phyloP scores from a whole-genome alignment of 345 rosid species.

The Odontarrhena argentea region DNA sequence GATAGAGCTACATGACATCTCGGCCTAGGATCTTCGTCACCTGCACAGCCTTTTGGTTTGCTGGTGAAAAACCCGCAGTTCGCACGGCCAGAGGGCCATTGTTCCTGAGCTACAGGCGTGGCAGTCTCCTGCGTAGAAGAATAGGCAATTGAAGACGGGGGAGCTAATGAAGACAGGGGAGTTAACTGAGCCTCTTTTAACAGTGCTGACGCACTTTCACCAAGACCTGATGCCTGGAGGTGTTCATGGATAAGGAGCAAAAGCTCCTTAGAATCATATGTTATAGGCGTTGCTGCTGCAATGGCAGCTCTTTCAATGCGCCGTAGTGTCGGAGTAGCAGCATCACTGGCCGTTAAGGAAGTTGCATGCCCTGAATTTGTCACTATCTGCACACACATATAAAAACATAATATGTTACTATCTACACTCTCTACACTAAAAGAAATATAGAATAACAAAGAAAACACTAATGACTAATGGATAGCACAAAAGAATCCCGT shows the following conservation, averaged over 20 bases:
- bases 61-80: constrained; percentile 72
- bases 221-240: constrained; percentile 90
- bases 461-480: constrained; percentile 9
- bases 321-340: constrained; percentile 93
- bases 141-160: constrained; percentile 65
- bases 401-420: constrained; percentile 22
- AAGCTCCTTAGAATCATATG: constrained; percentile 91
- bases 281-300: constrained; percentile 97
- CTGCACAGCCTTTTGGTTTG: constrained; percentile 49
- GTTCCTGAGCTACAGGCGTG: constrained; percentile 51
- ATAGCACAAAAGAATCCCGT: constrained; percentile 19
- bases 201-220: constrained; percentile 61
- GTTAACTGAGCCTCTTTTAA: constrained; percentile 90
- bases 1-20: constrained; percentile 51
- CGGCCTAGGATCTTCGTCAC: constrained; percentile 48
- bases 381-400: constrained; percentile 65
- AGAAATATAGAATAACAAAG: constrained; percentile 9
- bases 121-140: constrained; percentile 57
- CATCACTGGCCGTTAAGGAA: constrained; percentile 94
- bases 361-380: constrained; percentile 96
- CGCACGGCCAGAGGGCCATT: constrained; percentile 87
- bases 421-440: constrained; percentile 6
- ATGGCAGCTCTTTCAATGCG: constrained; percentile 99
- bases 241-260: constrained; percentile 93
- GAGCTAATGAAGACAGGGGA: constrained; percentile 72